Evolutionary conservation across 768 basidiomycete species (phyloP).

Genomic region (Coprinopsis cinerea): DNA sequence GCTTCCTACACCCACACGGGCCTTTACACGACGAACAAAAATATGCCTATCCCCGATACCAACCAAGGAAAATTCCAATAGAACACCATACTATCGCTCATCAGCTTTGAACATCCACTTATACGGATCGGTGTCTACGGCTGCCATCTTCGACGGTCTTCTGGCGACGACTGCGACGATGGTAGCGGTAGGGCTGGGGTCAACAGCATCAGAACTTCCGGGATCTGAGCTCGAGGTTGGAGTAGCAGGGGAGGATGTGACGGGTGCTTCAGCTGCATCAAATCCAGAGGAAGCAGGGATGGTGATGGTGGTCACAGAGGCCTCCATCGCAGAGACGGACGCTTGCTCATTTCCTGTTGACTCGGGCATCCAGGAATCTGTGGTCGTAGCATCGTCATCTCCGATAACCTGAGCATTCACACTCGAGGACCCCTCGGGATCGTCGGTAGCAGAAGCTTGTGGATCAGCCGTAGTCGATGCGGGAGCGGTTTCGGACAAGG

Average conservation of each 20-base stretch:
- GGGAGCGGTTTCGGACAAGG: too few relatives aligned
- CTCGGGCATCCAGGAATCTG: too few relatives aligned
- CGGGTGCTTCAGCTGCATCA: background rate
- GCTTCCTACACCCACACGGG: too few relatives aligned
- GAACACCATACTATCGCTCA: background rate
- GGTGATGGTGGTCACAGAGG: background rate
- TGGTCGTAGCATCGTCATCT: conserved; percentile 3
- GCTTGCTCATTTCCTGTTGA: conserved; percentile 7
- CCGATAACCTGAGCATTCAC: conserved; percentile 6
- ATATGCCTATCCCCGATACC: background rate
- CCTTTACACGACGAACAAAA: too few relatives aligned
- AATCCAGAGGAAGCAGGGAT: background rate
- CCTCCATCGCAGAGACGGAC: background rate
- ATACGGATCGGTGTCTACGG: conserved; percentile 8
- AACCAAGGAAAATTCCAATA: too few relatives aligned
- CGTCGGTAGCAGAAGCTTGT: too few relatives aligned
- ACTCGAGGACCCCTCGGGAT: background rate
- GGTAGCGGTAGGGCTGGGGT: background rate
- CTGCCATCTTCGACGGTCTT: conserved; percentile 1
- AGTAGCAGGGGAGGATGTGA: background rate
- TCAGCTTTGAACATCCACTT: conserved; percentile 10
- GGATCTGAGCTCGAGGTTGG: background rate
- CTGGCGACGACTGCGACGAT: conserved; percentile 6
- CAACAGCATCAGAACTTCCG: background rate
- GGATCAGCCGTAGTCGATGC: too few relatives aligned